Evolutionary conservation across 208 protist genomes (phyloP), one percentile per base, ranked within the genome.

Genomic region (Angomonas ambiguus): DNA sequence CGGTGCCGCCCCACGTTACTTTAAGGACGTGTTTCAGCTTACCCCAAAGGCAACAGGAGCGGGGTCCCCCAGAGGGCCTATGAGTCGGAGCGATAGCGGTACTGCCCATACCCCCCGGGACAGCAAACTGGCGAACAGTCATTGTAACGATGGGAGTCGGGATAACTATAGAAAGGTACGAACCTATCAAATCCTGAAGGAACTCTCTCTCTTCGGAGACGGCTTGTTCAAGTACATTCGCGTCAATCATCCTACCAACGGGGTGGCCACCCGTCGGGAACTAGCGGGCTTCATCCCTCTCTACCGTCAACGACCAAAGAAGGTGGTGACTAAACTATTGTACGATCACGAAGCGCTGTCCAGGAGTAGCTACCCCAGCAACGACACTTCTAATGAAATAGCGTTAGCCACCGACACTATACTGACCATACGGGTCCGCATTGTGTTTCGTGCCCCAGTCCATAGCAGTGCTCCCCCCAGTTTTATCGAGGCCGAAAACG

Each of bases 21-120:
- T 87, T 67, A 42, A 42, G 20, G 67, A 77, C 25, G 67, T 72
- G 1, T 41, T 81, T 33, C 32, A 31, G 6, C 53, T 6, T 25
- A 20, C 51, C 48, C 3, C 20, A n/a, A 41, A 45, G 6, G 25
- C n/a, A 34, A 67, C 0, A 62, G 41, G 1, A 62, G 73, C 8
- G 79, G 81, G 30, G 45, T 88, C n/a, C 83, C 79, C 0, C 65
- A 53, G 13, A 83, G 85, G n/a, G 65, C 67, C 60, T 63, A 76
- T 28, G 71, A 65, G 31, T 51, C 49, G 61, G 34, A 62, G 48
- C 60, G 51, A 11, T 61, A 61, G 42, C 51, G 51, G 24, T 30
- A 53, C 20, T n/a, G n/a, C 31, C 38, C 13, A n/a, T n/a, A n/a
- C n/a, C n/a, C n/a, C n/a, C n/a, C n/a, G n/a, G n/a, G n/a, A n/a